A percentile compares a stretch with the other conserved stretches of the same genome.
Conservation (phyloP, 169 alveolate genomes). For the Perkinsus olseni region DNA sequence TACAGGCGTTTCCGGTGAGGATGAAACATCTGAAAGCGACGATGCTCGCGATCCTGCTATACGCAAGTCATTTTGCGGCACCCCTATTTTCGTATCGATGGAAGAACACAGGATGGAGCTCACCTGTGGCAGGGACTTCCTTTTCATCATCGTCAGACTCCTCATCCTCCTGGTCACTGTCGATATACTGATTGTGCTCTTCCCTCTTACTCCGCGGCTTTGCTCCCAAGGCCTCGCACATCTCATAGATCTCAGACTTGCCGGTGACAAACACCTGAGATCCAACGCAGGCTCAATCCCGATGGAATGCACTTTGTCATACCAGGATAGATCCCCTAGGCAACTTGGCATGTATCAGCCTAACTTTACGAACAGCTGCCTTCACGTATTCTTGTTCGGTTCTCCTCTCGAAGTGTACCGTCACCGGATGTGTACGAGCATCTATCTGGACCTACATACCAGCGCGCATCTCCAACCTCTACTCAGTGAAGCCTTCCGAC, state of each 20-base stretch:
- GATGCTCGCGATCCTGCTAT: not conserved
- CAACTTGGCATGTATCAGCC: constrained; percentile 57
- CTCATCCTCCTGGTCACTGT: constrained; percentile 27
- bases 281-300: not conserved
- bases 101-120: not conserved
- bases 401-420: constrained; percentile 63
- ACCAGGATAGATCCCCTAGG: constrained; percentile 97
- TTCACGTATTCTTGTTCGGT: constrained; percentile 75
- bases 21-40: not conserved
- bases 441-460: constrained; percentile 54
- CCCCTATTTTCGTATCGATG: not conserved
- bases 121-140: not conserved
- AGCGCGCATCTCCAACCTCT: not conserved
- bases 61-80: too few species aligned
- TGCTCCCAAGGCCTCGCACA: not conserved
- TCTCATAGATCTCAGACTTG: not conserved
- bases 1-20: not conserved
- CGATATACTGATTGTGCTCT: not conserved
- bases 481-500: not conserved
- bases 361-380: constrained; percentile 69
- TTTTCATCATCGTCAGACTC: constrained; percentile 35
- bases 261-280: not conserved
- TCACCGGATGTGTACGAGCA: constrained; percentile 80
- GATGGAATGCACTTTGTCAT: constrained; percentile 81
- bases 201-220: constrained; percentile 21